Conservation (phyloP, 257 asterid genomes). For the Solanum pinnatisectum region DNA sequence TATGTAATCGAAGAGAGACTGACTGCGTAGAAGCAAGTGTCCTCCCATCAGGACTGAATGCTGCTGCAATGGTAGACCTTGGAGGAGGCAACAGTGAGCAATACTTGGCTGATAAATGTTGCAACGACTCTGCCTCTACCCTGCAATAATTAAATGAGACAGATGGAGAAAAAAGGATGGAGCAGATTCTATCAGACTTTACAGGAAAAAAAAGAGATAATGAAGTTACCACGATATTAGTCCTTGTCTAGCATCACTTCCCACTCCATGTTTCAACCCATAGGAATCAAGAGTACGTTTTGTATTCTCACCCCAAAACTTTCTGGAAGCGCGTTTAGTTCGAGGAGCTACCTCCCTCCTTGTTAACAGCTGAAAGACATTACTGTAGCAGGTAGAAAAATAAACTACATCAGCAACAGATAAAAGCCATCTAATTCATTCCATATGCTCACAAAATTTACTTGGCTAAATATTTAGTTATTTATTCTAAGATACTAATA, state of each 20-base stretch:
- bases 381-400: conserved; percentile 39
- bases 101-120: conserved; percentile 70
- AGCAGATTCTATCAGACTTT: not conserved
- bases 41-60: conserved; percentile 90
- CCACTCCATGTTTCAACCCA: conserved; percentile 36
- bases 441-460: not conserved
- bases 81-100: conserved; percentile 93
- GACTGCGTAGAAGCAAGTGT: conserved; percentile 97
- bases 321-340: conserved; percentile 53
- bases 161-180: not conserved
- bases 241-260: conserved; percentile 70
- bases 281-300: conserved; percentile 28
- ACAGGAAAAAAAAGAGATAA: not conserved
- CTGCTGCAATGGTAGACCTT: conserved; percentile 98
- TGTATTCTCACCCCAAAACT: conserved; percentile 60
- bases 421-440: not conserved
- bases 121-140: conserved; percentile 87
- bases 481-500: not conserved
- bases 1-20: conserved; percentile 5
- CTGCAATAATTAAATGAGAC: conserved; percentile 26
- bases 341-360: conserved; percentile 82
- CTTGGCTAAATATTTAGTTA: not conserved
- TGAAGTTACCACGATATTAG: conserved; percentile 73
- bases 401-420: conserved; percentile 6
- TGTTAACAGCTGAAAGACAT: conserved; percentile 63